Base-by-base conservation (phyloP, 805 yeast species). In the Brettanomyces anomalus region DNA sequence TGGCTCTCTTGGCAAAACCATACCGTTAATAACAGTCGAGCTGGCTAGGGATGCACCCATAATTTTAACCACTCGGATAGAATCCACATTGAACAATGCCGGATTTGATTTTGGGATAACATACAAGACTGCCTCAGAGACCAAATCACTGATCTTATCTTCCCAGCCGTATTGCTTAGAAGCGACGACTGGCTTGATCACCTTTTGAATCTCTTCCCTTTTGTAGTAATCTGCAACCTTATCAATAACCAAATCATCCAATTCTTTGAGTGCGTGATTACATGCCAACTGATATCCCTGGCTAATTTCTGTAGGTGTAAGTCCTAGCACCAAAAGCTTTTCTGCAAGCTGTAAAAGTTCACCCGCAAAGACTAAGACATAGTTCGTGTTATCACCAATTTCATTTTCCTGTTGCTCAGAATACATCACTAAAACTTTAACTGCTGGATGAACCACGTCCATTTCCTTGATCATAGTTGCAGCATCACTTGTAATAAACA, bases 1-100 rank as follows among this genome's bases (percentile, higher is more conserved):
- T n/a, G 97, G 96, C 63, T 88, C 95, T 55, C 94, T 77, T 52
- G 95, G 95, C 74, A 93, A 90, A 33, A 93, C 96, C 98, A 93
- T 93, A 53, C 98, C 98, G 65, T 85, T 86, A 49, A 93, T 71
- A 42, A 93, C 97, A 55, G 74, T 74, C 11, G 95, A 83, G 53
- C 73, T 72, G 32, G 69, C 65, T 52, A 93, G 70, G 41, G 89
- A 72, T 15, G 94, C 73, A 47, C 98, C 98, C 96, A 93, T 86
- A 53, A 93, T 84, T 67, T 93, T 93, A 41, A 93, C 98, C 15
- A 93, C 96, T 61, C 98, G 79, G 48, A 93, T 76, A 46, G 89
- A 83, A 61, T 93, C 98, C 43, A 90, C 93, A 61, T 89, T 93
- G 73, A 93, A 93, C 1, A 66, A 55, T 41, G 62, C 62, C 24